Evolutionary conservation across 768 basidiomycete species (phyloP), one percentile per base, ranked within the genome.

Genomic region (Polyporus arcularius): DNA sequence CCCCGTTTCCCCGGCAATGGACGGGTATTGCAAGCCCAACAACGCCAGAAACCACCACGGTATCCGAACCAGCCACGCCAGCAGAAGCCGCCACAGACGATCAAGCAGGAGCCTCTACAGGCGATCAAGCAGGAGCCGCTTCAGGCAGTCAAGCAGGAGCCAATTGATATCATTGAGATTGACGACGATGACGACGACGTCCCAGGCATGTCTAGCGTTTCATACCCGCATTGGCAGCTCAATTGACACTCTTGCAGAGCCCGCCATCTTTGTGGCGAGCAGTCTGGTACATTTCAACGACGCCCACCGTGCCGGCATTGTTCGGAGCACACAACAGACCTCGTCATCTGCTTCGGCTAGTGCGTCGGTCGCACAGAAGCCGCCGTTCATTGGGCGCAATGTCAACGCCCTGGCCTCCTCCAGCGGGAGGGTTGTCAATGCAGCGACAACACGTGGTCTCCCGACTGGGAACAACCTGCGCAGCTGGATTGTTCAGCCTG

Each of bases 401-500:
- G 39, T 35, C 11, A 49, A 26, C 47, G 26, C 41, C 6, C 31
- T 58, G n/a, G 30, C 21, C 16, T 42, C 61, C 9, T 62, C 61
- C 2, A 54, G 16, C 26, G 53, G 57, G 41, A 31, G 45, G 4
- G 49, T 48, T 7, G 43, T 53, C 15, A 58, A 63, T 39, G 39
- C 49, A 11, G 15, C 42, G 4, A 38, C 43, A 4, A 16, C 26
- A 31, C 18, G 48, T 5, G 10, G n/a, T 15, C 31, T 48, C 4
- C 49, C 60, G 9, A 50, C 54, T 35, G 41, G 41, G 21, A 55
- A 46, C 16, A 39, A 39, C 32, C 40, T 48, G 14, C 45, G 31
- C 47, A 50, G 26, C n/a, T 43, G 53, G 39, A 16, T 32, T 10
- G 55, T 28, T 40, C 41, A 51, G 31, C 56, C 46, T 26, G 46